phyloP scores from a whole-genome alignment of 2,329 filamentous ascomycete genomes.

The Calonectria henricotiae region DNA sequence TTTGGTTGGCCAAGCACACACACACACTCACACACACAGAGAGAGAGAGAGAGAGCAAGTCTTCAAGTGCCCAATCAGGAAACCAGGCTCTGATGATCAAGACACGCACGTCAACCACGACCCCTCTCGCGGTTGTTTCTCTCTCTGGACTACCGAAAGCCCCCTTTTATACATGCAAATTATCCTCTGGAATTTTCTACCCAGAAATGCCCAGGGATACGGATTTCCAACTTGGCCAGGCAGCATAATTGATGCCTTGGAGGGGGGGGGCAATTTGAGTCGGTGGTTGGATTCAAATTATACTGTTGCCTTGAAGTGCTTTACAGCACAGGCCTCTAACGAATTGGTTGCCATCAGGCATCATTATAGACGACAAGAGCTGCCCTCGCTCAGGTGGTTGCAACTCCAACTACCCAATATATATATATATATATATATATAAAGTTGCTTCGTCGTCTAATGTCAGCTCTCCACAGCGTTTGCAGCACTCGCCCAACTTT shows the following conservation, averaged over 20 bases:
- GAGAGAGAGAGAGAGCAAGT: background rate
- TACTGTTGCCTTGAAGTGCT: constrained; percentile 24
- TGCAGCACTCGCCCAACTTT: too few species aligned
- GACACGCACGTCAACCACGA: constrained; percentile 1
- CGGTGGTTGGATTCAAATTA: background rate
- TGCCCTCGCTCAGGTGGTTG: background rate
- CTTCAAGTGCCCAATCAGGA: constrained; percentile 11
- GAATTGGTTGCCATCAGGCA: background rate
- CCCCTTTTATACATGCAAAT: constrained; percentile 27
- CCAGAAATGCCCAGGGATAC: constrained; percentile 9
- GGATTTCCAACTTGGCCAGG: constrained; percentile 13
- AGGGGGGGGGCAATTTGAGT: background rate
- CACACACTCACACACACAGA: too few species aligned
- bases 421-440: background rate
- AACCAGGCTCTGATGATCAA: background rate
- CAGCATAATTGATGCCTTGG: constrained; percentile 27
- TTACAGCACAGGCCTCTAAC: background rate
- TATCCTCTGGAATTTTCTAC: constrained; percentile 29
- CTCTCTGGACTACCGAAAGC: constrained; percentile 2
- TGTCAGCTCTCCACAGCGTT: background rate
- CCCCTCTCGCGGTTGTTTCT: too few species aligned
- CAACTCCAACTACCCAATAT: background rate
- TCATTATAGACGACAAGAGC: background rate
- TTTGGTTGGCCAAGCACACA: background rate
- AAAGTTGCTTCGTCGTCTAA: background rate